Evolutionary conservation across 805 yeast genomes (phyloP), one percentile per base, ranked within the genome.

Genomic region (Babjeviella inositovora): DNA sequence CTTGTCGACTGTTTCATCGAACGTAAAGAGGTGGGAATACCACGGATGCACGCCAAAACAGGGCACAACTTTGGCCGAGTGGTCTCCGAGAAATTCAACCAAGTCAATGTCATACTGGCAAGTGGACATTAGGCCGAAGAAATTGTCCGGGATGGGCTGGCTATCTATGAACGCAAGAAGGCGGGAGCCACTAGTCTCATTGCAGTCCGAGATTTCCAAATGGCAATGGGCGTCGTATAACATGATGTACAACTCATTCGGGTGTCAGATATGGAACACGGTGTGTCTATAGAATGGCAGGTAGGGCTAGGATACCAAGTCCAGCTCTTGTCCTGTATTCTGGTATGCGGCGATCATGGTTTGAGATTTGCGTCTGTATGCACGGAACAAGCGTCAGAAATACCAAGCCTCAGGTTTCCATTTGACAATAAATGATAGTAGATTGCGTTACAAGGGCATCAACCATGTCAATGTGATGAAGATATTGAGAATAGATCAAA

Each of bases 1-100:
- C 33, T 71, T 73, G 16, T 37, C 32, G 2, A 24, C 30, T 3
- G 10, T 10, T 1, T 33, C 28, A 1, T 34, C 41, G n/a, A 45
- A 35, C 2, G 62, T 49, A 31, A 68, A 74, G 11, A 73, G 32
- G 41, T 85, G 93, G 3, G 70, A 47, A 37, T 66, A 85, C 97
- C 97, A 87, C 0, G 98, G 98, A 45, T 87, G 98, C 2, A 82
- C 52, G 0, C 97, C 93, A 37, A 66, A 63, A 18, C 64, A 62
- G 0, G 74, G 64, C 6, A 50, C 39, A 1, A 60, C 30, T 4
- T 22, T 9, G 3, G 33, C 32, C 12, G 44, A 26, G 13, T 32
- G 21, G 13, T 28, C 13, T 13, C 23, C 29, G 10, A 48, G 17
- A 7, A 26, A 12, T 9, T 31, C 20, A 5, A 53, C 46, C 25